Evolutionary conservation across 108 stramenopile genomes (phyloP).

Genomic region (Skeletonema potamos): DNA sequence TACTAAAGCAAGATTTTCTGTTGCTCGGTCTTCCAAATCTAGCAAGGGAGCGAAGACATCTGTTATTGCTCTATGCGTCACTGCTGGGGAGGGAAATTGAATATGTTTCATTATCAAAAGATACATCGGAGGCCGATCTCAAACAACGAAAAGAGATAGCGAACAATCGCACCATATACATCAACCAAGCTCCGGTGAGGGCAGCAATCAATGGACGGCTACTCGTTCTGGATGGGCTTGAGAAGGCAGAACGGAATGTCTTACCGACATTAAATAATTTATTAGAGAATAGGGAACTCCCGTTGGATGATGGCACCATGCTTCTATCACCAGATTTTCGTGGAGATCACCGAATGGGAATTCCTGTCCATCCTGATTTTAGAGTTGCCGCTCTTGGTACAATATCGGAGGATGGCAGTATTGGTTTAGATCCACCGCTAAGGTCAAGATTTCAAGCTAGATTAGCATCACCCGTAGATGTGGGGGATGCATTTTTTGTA

Average conservation of each 20-base stretch:
- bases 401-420: conserved; percentile 52
- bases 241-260: conserved; percentile 84
- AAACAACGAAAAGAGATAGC: conserved; percentile 72
- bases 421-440: conserved; percentile 77
- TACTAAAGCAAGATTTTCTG: conserved; percentile 73
- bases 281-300: conserved; percentile 82
- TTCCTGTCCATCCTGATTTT: conserved; percentile 72
- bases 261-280: conserved; percentile 88
- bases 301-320: conserved; percentile 75
- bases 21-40: conserved; percentile 69
- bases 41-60: conserved; percentile 52
- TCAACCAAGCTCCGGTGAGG: conserved; percentile 83
- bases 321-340: conserved; percentile 37
- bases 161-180: conserved; percentile 40
- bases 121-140: conserved; percentile 86
- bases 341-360: conserved; percentile 13
- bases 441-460: conserved; percentile 76
- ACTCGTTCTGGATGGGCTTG: conserved; percentile 85
- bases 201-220: conserved; percentile 86
- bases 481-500: conserved; percentile 35
- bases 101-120: conserved; percentile 61
- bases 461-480: conserved; percentile 26
- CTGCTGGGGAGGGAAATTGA: conserved; percentile 68
- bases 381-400: conserved; percentile 73
- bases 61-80: conserved; percentile 68